Evolutionary conservation across 2,329 filamentous ascomycete species (phyloP), one percentile per base, ranked within the genome.

Genomic region (Cordyceps javanica): DNA sequence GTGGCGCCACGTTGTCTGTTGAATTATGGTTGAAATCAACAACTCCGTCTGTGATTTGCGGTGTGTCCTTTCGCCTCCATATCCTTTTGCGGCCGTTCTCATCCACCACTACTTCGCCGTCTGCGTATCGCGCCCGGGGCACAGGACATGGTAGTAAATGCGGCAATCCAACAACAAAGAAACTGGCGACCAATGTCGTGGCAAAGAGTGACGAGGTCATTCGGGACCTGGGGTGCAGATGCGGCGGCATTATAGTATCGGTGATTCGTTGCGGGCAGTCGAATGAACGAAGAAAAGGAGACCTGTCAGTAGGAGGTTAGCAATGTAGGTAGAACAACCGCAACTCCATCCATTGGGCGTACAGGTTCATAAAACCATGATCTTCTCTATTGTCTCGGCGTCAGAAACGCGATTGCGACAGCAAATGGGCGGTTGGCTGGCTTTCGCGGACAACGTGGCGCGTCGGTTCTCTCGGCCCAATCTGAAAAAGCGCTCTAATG

Each of bases 151-250:
- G 94, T 19, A 99, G 82, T 30, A 95, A 70, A 71, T 99, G 94
- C 23, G 94, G 94, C 45, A 96, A 79, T 30, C 85, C 90, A 55
- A 99, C 94, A 61, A 99, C 92, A 62, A 96, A 82, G 72, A 99
- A 96, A 65, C 89, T 94, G 32, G 91, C 86, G 61, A 90, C 81
- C 56, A 97, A 82, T 1, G 93, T 97, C n/a, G 89, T 90, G 52
- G 91, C 91, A 77, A 99, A 99, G 60, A 99, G 87, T 46, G 91
- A 94, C 58, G 89, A 92, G 66, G 94, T 99, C 77, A 91, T 90
- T 67, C 90, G 87, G 64, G 93, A 97, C 72, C 92, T 87, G 34
- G 94, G 94, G 73, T 99, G 94, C 42, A 99, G 86, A 74, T 93
- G 88, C 61, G 90, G 89, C 67, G 90, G 86, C 89, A 94, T 94